Evolutionary conservation across 148 eudicot genomes (phyloP).

Genomic region (Suaeda aralocaspica): DNA sequence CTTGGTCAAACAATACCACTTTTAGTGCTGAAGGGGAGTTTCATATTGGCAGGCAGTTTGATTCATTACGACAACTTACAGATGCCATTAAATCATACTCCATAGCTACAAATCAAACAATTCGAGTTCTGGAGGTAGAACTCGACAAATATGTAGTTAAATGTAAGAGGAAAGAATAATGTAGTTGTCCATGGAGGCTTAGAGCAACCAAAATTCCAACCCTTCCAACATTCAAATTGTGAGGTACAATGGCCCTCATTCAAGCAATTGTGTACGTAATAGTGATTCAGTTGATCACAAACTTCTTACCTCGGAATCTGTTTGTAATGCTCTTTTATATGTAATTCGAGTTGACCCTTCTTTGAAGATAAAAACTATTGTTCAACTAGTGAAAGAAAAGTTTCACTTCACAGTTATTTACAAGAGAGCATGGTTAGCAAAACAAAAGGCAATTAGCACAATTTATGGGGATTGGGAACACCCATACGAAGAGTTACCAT

Average conservation of each 20-base stretch:
- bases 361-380: background rate
- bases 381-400: background rate
- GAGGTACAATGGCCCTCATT: background rate
- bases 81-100: background rate
- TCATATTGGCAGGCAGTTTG: background rate
- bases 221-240: background rate
- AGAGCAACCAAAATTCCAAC: background rate
- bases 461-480: constrained; percentile 10
- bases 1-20: background rate
- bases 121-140: background rate
- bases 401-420: background rate
- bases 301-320: background rate
- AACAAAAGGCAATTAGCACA: background rate
- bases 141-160: no score
- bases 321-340: background rate
- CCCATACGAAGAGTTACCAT: background rate
- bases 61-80: background rate
- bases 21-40: background rate
- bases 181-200: background rate
- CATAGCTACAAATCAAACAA: background rate
- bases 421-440: constrained; percentile 19
- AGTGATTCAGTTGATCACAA: background rate
- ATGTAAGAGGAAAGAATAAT: background rate
- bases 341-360: background rate
- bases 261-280: no score